Conservation (phyloP, 2,329 filamentous ascomycete genomes). For the Diaporthe humulicola region DNA sequence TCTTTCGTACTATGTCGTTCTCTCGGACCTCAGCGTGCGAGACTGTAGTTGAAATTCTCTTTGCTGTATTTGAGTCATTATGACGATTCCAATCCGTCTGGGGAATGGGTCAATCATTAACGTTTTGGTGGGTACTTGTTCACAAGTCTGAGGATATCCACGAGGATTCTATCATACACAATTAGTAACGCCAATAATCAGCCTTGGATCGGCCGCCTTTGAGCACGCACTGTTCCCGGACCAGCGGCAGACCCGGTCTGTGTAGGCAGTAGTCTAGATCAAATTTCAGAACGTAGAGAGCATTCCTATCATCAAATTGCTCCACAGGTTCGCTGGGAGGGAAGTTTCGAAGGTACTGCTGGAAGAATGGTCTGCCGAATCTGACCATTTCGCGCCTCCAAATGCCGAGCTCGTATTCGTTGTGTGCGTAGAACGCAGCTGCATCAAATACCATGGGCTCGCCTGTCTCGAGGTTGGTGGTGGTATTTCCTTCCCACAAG, state of each 20-base stretch:
- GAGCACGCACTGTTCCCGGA: background rate
- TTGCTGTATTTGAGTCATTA: no score
- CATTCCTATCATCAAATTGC: slow-evolving; percentile 33
- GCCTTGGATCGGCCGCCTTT: accelerated
- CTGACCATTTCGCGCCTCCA: slow-evolving; percentile 9
- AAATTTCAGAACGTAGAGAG: slow-evolving; percentile 26
- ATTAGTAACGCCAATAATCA: background rate
- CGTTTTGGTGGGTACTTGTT: background rate
- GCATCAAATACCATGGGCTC: slow-evolving; percentile 9
- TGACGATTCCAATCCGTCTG: no score
- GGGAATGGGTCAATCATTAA: no score
- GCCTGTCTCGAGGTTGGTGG: background rate
- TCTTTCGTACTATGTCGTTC: no score
- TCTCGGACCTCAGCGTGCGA: no score
- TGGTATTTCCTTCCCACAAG: slow-evolving; percentile 12
- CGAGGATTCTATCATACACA: background rate
- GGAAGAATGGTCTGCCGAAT: background rate
- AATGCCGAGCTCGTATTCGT: slow-evolving; percentile 10
- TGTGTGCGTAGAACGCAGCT: slow-evolving; percentile 19
- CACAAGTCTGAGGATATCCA: background rate
- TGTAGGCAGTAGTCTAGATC: background rate
- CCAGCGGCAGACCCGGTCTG: background rate
- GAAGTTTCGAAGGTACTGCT: slow-evolving; percentile 30
- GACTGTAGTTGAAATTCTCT: no score
- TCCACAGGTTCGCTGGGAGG: slow-evolving; percentile 27